phyloP scores from a whole-genome alignment of 441 rosid species.

The Gossypium laxum region DNA sequence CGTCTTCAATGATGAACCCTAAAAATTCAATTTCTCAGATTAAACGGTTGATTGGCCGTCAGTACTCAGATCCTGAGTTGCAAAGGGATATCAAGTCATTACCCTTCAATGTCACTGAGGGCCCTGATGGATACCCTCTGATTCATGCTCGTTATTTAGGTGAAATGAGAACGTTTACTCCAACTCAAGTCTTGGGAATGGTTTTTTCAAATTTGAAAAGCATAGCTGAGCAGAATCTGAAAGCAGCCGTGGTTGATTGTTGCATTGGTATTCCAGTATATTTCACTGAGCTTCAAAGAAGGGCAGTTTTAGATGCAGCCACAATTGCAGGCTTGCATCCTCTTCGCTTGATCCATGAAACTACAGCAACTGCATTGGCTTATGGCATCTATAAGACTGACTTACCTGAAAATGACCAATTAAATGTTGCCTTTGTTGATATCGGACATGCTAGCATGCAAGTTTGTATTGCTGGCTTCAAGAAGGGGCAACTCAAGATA shows the following conservation, averaged over 20 bases:
- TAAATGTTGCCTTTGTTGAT: slow-evolving; percentile 88
- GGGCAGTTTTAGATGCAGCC: slow-evolving; percentile 92
- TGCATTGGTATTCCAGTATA: slow-evolving; percentile 91
- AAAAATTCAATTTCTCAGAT: slow-evolving; percentile 82
- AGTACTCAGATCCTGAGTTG: slow-evolving; percentile 86
- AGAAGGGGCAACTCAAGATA: slow-evolving; percentile 72
- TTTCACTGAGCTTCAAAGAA: slow-evolving; percentile 84
- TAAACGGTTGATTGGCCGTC: slow-evolving; percentile 69
- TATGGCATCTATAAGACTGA: slow-evolving; percentile 96
- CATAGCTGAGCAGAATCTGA: slow-evolving; percentile 77
- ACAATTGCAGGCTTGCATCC: slow-evolving; percentile 90
- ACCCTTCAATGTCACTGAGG: slow-evolving; percentile 63
- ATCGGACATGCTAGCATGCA: slow-evolving; percentile 89
- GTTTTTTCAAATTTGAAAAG: slow-evolving; percentile 64
- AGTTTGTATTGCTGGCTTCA: slow-evolving; percentile 84
- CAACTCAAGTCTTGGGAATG: slow-evolving; percentile 89
- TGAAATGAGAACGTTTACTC: slow-evolving; percentile 61
- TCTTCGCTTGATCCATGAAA: slow-evolving; percentile 71
- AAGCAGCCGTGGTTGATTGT: slow-evolving; percentile 83
- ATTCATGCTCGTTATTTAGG: slow-evolving; percentile 75
- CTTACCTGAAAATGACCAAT: slow-evolving; percentile 68
- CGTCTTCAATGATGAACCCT: slow-evolving; percentile 87
- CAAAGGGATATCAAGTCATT: slow-evolving; percentile 69
- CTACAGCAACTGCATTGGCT: slow-evolving; percentile 93
- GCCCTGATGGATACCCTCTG: slow-evolving; percentile 81